Percentiles rank a stretch among this genome's conserved stretches.
phyloP scores from a whole-genome alignment of 768 basidiomycete species.

The Tylopilus intermedius region DNA sequence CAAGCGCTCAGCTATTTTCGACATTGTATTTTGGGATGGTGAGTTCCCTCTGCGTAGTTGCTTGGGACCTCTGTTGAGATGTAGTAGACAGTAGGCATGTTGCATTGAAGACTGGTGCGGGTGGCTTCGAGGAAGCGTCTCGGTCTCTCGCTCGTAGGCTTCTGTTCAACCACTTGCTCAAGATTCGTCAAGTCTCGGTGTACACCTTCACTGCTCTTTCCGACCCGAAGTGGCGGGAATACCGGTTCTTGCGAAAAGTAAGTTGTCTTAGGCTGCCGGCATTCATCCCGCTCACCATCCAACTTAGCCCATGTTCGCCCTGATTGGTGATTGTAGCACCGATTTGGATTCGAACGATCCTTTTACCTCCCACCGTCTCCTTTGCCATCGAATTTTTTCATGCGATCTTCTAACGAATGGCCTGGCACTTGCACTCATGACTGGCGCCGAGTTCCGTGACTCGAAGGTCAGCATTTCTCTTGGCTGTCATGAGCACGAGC shows the following conservation, averaged over 20 bases:
- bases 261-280: background rate
- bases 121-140: conserved; percentile 38
- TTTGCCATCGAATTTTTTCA: conserved; percentile 48
- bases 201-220: conserved; percentile 41
- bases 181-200: conserved; percentile 37
- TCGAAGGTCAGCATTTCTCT: conserved; percentile 43
- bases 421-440: conserved; percentile 47
- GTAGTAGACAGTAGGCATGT: conserved; percentile 41
- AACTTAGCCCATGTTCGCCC: conserved; percentile 60
- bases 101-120: conserved; percentile 36
- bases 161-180: conserved; percentile 45
- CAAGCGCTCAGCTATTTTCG: conserved; percentile 49
- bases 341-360: conserved; percentile 6
- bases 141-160: conserved; percentile 49
- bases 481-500: background rate
- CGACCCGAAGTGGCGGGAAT: conserved; percentile 48
- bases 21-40: conserved; percentile 64
- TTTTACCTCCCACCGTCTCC: conserved; percentile 26
- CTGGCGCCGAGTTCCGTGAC: conserved; percentile 55
- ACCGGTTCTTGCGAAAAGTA: conserved; percentile 40
- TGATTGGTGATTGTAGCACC: conserved; percentile 51
- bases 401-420: conserved; percentile 45
- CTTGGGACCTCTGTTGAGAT: background rate
- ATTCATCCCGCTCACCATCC: conserved; percentile 8
- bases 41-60: background rate